These are phyloP conservation scores for Rhodotorula sphaerocarpa DNA, from an alignment of 768 basidiomycete genomes.

Conservation along the genomic window DNA sequence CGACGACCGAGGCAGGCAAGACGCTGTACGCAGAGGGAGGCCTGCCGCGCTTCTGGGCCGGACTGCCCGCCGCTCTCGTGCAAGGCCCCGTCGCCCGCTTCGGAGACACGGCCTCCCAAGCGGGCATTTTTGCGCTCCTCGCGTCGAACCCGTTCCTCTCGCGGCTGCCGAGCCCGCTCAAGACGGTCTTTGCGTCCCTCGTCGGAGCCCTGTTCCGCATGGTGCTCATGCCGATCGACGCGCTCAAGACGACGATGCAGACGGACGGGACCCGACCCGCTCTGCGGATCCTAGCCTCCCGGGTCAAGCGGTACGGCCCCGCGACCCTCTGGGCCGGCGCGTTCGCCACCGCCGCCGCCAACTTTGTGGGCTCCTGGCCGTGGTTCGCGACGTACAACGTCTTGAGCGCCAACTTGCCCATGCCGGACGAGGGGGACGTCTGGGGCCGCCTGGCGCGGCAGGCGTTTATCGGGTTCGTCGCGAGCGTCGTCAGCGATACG, in stretches of 20 bases:
- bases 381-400: conserved; percentile 36
- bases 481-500: conserved; percentile 76
- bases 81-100: conserved; percentile 64
- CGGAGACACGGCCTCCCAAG: conserved; percentile 92
- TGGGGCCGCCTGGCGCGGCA: conserved; percentile 59
- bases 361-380: conserved; percentile 54
- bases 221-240: conserved; percentile 63
- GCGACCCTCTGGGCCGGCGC: conserved; percentile 38
- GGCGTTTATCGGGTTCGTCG: conserved; percentile 82
- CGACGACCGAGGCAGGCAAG: conserved; percentile 55
- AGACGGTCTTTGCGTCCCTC: conserved; percentile 70
- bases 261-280: conserved; percentile 55
- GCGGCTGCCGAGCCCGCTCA: conserved; percentile 55
- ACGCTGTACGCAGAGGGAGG: conserved; percentile 72
- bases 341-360: conserved; percentile 60
- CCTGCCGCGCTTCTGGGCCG: conserved; percentile 66
- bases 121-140: conserved; percentile 77
- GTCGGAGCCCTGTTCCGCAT: conserved; percentile 74
- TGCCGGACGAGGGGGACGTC: conserved; percentile 50
- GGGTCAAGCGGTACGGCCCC: conserved; percentile 48
- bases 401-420: conserved; percentile 15
- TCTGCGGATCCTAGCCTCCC: conserved; percentile 55
- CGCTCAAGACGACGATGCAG: conserved; percentile 68
- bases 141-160: conserved; percentile 65
- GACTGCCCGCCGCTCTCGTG: conserved; percentile 71